Conservation (phyloP, 208 protist genomes). For the Lotmaria passim region DNA sequence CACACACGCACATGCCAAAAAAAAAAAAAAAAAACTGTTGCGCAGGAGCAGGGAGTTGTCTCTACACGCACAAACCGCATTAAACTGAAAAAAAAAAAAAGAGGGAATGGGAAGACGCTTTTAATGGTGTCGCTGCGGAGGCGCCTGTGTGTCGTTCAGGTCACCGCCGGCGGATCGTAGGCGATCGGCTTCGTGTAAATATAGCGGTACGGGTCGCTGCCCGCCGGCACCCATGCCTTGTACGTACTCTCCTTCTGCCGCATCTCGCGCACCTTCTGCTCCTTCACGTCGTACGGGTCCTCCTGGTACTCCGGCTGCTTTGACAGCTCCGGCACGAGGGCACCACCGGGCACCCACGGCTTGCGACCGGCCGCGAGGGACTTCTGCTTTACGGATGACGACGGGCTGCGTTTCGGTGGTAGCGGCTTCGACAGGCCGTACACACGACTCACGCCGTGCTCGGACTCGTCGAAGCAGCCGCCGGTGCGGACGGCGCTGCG, state of each 20-base stretch:
- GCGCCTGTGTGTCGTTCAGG: too few relatives aligned
- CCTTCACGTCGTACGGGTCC: constrained; percentile 90
- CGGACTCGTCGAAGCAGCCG: constrained; percentile 80
- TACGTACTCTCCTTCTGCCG: constrained; percentile 64
- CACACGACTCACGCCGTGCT: constrained; percentile 81
- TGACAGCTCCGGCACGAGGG: constrained; percentile 69
- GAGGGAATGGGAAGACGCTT: too few relatives aligned
- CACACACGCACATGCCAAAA: too few relatives aligned
- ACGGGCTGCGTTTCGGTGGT: constrained; percentile 46
- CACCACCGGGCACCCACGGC: constrained; percentile 79
- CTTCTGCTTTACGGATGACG: constrained; percentile 12
- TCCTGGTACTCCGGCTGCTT: constrained; percentile 88
- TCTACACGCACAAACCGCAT: background rate
- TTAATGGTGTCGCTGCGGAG: too few relatives aligned
- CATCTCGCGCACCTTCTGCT: constrained; percentile 63
- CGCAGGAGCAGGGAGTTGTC: background rate
- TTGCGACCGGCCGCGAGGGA: constrained; percentile 30
- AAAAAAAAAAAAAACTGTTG: constrained; percentile 2
- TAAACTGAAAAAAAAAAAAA: constrained; percentile 4
- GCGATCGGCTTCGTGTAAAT: constrained; percentile 80
- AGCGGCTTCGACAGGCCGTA: constrained; percentile 80
- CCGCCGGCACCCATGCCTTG: constrained; percentile 79
- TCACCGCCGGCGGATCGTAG: constrained; percentile 71
- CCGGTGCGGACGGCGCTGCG: constrained; percentile 57
- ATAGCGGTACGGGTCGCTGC: constrained; percentile 77